Conservation (phyloP, 257 asterid genomes). For the Rubia yunnanensis region DNA sequence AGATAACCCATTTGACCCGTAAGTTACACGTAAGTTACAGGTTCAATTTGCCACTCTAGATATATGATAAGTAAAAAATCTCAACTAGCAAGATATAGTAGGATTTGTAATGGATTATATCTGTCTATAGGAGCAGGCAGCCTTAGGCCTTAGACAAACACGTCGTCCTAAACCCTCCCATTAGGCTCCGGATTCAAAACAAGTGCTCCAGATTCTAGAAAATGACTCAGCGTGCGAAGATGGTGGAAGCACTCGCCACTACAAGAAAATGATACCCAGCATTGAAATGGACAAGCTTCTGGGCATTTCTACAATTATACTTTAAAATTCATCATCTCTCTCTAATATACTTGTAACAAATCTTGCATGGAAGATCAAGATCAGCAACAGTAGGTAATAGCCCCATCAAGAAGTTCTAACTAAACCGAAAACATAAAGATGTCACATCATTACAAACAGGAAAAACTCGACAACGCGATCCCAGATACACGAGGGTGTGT, state of each 20-base stretch:
- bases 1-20: too few species aligned
- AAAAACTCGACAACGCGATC: too few species aligned
- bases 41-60: too few species aligned
- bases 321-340: constrained; percentile 2
- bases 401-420: constrained; percentile 7
- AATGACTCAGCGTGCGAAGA: constrained; percentile 11
- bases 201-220: constrained; percentile 5
- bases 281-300: neutral
- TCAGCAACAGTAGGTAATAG: neutral
- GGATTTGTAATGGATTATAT: too few species aligned
- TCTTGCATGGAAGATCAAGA: neutral
- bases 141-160: neutral
- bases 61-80: too few species aligned
- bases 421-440: neutral
- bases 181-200: neutral
- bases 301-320: neutral
- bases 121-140: neutral
- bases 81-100: too few species aligned
- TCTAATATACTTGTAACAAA: constrained; percentile 9
- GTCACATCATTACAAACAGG: neutral
- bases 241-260: constrained; percentile 4
- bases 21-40: too few species aligned
- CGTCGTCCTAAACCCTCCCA: neutral
- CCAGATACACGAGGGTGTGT: too few species aligned
- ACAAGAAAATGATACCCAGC: neutral